phyloP scores from a whole-genome alignment of 768 basidiomycete species.

The Mycena indigotica region DNA sequence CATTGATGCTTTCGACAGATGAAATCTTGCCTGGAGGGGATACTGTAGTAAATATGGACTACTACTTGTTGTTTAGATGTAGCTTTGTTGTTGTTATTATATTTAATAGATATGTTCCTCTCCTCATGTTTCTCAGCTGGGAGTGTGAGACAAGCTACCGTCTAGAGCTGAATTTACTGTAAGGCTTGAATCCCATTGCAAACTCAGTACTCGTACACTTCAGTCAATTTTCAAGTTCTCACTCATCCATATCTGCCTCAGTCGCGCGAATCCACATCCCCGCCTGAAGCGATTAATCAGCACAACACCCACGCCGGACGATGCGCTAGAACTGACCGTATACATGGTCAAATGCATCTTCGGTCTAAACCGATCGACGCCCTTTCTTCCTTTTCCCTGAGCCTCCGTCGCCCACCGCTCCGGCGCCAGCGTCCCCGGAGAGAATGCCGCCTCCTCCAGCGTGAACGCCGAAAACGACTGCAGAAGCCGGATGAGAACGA shows the following conservation, averaged over 20 bases:
- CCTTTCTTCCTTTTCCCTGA: not conserved
- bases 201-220: too few species aligned
- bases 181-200: too few species aligned
- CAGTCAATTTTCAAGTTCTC: too few species aligned
- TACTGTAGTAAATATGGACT: too few species aligned
- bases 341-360: constrained; percentile 10
- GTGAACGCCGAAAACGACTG: not conserved
- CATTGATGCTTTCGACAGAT: too few species aligned
- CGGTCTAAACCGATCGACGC: constrained; percentile 2
- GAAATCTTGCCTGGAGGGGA: too few species aligned
- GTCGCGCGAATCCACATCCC: constrained; percentile 4
- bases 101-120: too few species aligned
- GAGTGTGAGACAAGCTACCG: too few species aligned
- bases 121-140: too few species aligned
- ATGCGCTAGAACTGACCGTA: not conserved
- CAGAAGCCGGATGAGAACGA: not conserved
- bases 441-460: not conserved
- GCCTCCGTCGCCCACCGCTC: not conserved
- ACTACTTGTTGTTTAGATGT: too few species aligned
- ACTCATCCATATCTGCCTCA: constrained; percentile 3
- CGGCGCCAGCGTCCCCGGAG: not conserved
- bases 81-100: too few species aligned
- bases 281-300: not conserved
- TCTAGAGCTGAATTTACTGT: too few species aligned
- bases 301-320: not conserved